These are phyloP conservation scores for Pyrrhoderma lamaoense DNA, from an alignment of 1,284 basidiomycete species.

Conservation along the genomic window DNA sequence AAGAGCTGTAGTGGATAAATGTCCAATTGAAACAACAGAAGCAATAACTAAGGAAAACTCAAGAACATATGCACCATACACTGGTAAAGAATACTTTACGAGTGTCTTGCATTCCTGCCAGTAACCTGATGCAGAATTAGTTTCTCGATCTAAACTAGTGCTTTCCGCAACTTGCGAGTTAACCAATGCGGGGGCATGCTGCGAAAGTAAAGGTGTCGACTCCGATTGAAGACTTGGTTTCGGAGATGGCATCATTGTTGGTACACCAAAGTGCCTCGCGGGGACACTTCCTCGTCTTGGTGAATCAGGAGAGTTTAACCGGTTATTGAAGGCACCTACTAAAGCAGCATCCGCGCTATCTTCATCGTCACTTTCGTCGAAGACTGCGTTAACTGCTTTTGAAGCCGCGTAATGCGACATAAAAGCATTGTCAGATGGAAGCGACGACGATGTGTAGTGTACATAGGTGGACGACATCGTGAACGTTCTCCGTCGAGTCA, in stretches of 20 bases:
- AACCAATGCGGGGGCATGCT: constrained; percentile 33
- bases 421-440: constrained; percentile 57
- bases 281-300: constrained; percentile 30
- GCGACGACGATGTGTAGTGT: constrained; percentile 40
- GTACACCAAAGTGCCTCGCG: constrained; percentile 22
- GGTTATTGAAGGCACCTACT: background rate
- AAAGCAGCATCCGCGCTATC: constrained; percentile 17
- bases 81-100: constrained; percentile 56
- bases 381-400: background rate
- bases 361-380: constrained; percentile 13
- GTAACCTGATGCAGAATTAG: constrained; percentile 26
- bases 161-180: constrained; percentile 31
- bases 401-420: constrained; percentile 42
- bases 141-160: constrained; percentile 14
- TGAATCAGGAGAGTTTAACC: constrained; percentile 7
- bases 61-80: constrained; percentile 62
- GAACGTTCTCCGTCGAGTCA: too few species aligned
- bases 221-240: constrained; percentile 28
- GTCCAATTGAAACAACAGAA: constrained; percentile 78
- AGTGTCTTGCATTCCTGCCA: constrained; percentile 57
- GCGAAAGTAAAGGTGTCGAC: constrained; percentile 46
- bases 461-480: constrained; percentile 42
- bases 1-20: constrained; percentile 75
- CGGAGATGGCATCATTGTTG: constrained; percentile 27
- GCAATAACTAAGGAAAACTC: constrained; percentile 72